A percentile compares a stretch with the other conserved stretches of the same genome.
phyloP scores from a whole-genome alignment of 2,329 filamentous ascomycete genomes.

The Xylaria polymorpha region DNA sequence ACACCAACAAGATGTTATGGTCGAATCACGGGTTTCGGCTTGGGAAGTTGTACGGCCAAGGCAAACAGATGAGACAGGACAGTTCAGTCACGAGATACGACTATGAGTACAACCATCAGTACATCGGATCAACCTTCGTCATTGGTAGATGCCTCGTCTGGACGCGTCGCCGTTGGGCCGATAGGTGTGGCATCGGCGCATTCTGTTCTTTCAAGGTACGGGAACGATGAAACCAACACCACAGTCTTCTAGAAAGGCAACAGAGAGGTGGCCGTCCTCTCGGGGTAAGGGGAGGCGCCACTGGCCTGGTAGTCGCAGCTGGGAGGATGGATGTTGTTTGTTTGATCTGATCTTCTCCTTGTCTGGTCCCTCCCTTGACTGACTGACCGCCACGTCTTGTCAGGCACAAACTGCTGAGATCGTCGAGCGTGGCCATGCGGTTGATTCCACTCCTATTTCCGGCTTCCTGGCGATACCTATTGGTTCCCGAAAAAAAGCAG shows the following conservation, averaged over 20 bases:
- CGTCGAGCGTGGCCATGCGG: slow-evolving; percentile 20
- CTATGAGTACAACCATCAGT: background rate
- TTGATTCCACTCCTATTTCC: slow-evolving; percentile 11
- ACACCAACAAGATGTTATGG: slow-evolving; percentile 12
- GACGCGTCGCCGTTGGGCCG: slow-evolving; percentile 3
- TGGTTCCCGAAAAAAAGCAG: slow-evolving; percentile 13
- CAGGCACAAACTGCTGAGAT: slow-evolving; percentile 29
- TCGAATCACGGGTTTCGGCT: slow-evolving; percentile 7
- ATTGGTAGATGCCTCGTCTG: slow-evolving; percentile 12
- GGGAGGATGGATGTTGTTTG: slow-evolving; percentile 1
- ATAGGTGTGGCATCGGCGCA: background rate
- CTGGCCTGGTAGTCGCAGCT: background rate
- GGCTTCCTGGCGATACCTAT: slow-evolving; percentile 1
- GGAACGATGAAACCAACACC: slow-evolving; percentile 18
- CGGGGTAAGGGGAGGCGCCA: background rate
- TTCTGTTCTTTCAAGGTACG: slow-evolving; percentile 5
- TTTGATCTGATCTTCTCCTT: background rate
- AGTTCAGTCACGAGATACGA: slow-evolving; percentile 17
- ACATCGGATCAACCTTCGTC: background rate
- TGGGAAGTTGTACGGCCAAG: slow-evolving; percentile 17
- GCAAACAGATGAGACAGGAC: slow-evolving; percentile 18
- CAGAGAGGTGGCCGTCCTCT: slow-evolving; percentile 15
- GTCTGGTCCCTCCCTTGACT: background rate
- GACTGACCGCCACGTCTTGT: slow-evolving; percentile 1
- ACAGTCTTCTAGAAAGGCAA: slow-evolving; percentile 5